Evolutionary conservation across 805 yeast species (phyloP).

Genomic region (Saccharomycopsis javanensis): DNA sequence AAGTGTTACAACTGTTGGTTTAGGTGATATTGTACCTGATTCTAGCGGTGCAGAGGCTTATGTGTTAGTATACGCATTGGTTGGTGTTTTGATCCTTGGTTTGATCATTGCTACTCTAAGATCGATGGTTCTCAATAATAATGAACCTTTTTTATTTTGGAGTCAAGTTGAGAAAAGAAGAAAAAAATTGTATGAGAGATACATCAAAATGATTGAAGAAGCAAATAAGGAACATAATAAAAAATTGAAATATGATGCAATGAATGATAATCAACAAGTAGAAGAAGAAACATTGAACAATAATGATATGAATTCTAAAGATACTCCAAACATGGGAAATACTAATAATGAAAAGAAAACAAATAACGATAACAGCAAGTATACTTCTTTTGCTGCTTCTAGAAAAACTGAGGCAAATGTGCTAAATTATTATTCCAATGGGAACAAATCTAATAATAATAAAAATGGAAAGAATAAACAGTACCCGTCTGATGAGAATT

Average conservation of each 20-base stretch:
- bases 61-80: slow-evolving; percentile 50
- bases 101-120: slow-evolving; percentile 62
- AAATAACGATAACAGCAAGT: neutral
- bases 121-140: slow-evolving; percentile 49
- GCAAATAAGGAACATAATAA: slow-evolving; percentile 1
- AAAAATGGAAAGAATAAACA: neutral
- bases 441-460: neutral
- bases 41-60: slow-evolving; percentile 47
- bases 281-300: neutral
- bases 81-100: slow-evolving; percentile 68
- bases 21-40: slow-evolving; percentile 61
- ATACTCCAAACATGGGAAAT: neutral
- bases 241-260: slow-evolving; percentile 3
- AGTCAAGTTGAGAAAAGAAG: slow-evolving; percentile 51
- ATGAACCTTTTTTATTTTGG: slow-evolving; percentile 57
- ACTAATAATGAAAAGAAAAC: neutral
- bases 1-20: slow-evolving; percentile 68
- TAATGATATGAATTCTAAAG: neutral
- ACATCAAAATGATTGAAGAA: slow-evolving; percentile 7
- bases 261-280: neutral
- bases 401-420: neutral
- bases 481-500: neutral
- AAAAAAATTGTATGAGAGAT: slow-evolving; percentile 24
- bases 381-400: neutral
- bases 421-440: neutral